phyloP scores from a whole-genome alignment of 108 stramenopile species.

The Fragilariopsis cylindrus region DNA sequence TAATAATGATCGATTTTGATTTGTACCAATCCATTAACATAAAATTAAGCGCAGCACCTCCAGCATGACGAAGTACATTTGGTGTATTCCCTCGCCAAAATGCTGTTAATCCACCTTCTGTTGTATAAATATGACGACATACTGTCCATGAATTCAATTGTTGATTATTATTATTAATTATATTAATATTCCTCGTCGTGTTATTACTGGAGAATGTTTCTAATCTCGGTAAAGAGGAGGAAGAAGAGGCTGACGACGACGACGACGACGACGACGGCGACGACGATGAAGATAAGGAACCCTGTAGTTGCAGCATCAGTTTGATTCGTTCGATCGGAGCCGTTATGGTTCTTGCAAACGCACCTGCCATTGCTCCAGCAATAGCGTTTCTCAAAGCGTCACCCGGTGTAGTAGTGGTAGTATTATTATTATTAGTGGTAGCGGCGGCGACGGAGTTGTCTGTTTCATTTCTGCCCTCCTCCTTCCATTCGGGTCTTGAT shows the following conservation, averaged over 20 bases:
- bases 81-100: slow-evolving; percentile 90
- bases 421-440: too few relatives aligned
- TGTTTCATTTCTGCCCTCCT: not conserved
- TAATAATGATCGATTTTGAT: not conserved
- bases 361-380: slow-evolving; percentile 82
- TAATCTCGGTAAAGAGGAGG: not conserved
- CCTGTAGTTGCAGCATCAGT: slow-evolving; percentile 89
- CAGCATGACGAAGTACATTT: slow-evolving; percentile 74
- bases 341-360: slow-evolving; percentile 82
- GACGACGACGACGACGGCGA: not conserved
- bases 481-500: slow-evolving; percentile 8
- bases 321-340: slow-evolving; percentile 99
- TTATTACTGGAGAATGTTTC: not conserved
- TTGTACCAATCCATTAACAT: slow-evolving; percentile 84
- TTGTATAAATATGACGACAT: slow-evolving; percentile 52
- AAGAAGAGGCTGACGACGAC: not conserved
- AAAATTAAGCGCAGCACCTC: slow-evolving; percentile 81
- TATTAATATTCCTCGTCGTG: not conserved
- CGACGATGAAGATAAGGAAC: slow-evolving; percentile 4
- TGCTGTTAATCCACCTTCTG: slow-evolving; percentile 58
- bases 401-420: not conserved
- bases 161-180: not conserved
- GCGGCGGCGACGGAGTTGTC: not conserved
- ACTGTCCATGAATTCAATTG: slow-evolving; percentile 52
- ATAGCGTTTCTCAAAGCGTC: slow-evolving; percentile 54